These are phyloP conservation scores for Saprolegnia diclina DNA, from an alignment of 352 stramenopile genomes.

Conservation along the genomic window DNA sequence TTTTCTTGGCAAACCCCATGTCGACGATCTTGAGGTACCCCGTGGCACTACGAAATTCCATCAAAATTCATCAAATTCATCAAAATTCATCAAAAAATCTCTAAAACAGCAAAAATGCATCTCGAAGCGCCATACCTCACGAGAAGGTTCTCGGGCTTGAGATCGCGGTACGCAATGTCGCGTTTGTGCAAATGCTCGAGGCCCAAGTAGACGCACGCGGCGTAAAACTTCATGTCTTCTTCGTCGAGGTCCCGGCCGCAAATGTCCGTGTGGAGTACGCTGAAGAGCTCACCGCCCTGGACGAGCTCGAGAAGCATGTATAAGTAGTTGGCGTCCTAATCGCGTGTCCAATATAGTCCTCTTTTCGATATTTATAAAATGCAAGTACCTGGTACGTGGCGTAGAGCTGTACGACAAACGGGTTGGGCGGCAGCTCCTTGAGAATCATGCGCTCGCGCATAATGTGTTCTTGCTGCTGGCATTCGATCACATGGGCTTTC, in stretches of 20 bases:
- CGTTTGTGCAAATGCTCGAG: constrained; percentile 88
- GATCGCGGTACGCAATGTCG: constrained; percentile 89
- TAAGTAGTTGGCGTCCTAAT: constrained; percentile 82
- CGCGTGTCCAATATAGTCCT: neutral
- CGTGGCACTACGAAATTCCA: constrained; percentile 62
- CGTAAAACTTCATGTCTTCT: constrained; percentile 83
- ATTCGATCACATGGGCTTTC: constrained; percentile 92
- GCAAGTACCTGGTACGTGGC: constrained; percentile 69
- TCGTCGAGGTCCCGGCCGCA: constrained; percentile 31
- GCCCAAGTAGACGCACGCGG: constrained; percentile 79
- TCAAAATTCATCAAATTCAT: too few species aligned
- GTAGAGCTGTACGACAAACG: constrained; percentile 90
- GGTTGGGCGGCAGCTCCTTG: constrained; percentile 75
- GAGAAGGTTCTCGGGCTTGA: constrained; percentile 94
- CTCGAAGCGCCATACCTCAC: constrained; percentile 34
- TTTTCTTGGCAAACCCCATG: constrained; percentile 91
- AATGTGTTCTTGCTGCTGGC: constrained; percentile 88
- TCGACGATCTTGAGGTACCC: constrained; percentile 93
- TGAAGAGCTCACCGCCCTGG: constrained; percentile 91
- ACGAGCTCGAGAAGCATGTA: constrained; percentile 94
- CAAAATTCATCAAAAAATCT: too few species aligned
- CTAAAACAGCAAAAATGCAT: too few species aligned
- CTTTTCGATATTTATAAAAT: neutral
- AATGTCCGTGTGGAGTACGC: constrained; percentile 81
- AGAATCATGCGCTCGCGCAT: constrained; percentile 90